A percentile compares a stretch with the other conserved stretches of the same genome.
Conservation (phyloP, 2,329 filamentous ascomycete species). For the Monilinia fructicola region DNA sequence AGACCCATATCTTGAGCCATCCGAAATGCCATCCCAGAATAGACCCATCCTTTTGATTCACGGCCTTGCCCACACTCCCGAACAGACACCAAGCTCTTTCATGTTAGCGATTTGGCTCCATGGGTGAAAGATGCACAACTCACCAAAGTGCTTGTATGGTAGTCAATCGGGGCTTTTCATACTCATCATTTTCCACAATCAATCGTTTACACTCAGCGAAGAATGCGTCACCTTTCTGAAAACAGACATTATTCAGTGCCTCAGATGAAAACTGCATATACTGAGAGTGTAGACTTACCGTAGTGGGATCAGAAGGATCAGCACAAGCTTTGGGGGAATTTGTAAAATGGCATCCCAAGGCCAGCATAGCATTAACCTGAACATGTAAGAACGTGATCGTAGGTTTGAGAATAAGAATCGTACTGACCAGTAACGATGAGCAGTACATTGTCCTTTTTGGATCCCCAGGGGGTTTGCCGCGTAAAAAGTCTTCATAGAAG, state of each 20-base stretch:
- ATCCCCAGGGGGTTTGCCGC: constrained; percentile 59
- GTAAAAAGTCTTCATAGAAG: constrained; percentile 82
- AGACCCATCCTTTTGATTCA: constrained; percentile 84
- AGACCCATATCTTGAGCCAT: constrained; percentile 95
- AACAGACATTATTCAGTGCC: neutral
- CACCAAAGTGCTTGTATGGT: constrained; percentile 85
- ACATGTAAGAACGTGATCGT: constrained; percentile 71
- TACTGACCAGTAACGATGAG: constrained; percentile 68
- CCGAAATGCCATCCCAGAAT: constrained; percentile 96
- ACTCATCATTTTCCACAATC: constrained; percentile 88
- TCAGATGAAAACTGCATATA: neutral
- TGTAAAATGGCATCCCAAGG: constrained; percentile 91
- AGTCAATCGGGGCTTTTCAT: constrained; percentile 81
- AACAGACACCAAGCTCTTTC: constrained; percentile 69
- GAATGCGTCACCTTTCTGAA: constrained; percentile 81
- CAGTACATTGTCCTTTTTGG: constrained; percentile 70
- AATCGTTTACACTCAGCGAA: constrained; percentile 90
- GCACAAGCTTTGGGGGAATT: constrained; percentile 70
- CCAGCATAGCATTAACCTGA: constrained; percentile 90
- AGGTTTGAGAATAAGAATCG: neutral
- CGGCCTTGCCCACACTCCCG: constrained; percentile 91
- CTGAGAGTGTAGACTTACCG: constrained; percentile 40
- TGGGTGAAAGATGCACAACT: constrained; percentile 25
- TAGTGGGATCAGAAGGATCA: constrained; percentile 70
- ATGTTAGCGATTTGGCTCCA: constrained; percentile 43